Evolutionary conservation across 129 eudicot genomes (phyloP).

Genomic region (Saposhnikovia divaricata): DNA sequence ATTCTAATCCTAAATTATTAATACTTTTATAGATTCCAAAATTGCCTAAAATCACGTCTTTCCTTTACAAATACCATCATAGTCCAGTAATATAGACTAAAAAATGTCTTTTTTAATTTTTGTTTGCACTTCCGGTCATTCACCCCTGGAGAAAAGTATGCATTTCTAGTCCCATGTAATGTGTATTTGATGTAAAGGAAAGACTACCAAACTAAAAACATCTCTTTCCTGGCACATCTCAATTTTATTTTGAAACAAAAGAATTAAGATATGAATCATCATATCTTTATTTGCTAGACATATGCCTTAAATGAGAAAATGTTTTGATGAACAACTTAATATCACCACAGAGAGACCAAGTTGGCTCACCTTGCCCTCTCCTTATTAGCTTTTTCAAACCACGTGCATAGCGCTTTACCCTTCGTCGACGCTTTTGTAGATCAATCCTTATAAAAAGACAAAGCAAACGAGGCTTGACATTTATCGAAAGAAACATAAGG

Average conservation of each 20-base stretch:
- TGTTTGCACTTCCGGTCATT: not conserved
- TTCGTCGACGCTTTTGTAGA: slow-evolving; percentile 83
- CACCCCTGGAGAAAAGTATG: not conserved
- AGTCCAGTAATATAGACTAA: not conserved
- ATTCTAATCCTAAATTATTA: too few species aligned
- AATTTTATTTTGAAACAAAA: not conserved
- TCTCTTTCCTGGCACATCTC: not conserved
- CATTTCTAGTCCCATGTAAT: not conserved
- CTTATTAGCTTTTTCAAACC: slow-evolving; percentile 71
- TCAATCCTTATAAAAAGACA: slow-evolving; percentile 57
- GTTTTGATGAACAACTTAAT: not conserved
- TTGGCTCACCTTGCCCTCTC: slow-evolving; percentile 86
- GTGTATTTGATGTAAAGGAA: not conserved
- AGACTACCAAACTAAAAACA: not conserved
- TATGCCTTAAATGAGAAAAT: not conserved
- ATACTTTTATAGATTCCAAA: not conserved
- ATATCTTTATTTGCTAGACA: not conserved
- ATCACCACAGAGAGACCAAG: not conserved
- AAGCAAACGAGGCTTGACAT: slow-evolving; percentile 13
- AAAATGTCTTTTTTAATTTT: not conserved
- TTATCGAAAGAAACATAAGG: not conserved
- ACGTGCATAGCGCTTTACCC: slow-evolving; percentile 74
- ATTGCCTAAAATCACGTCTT: not conserved
- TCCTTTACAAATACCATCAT: not conserved
- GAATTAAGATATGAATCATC: not conserved